These are phyloP conservation scores for Podila verticillata DNA, from an alignment of 192 early-diverging fungal species.

Conservation along the genomic window DNA sequence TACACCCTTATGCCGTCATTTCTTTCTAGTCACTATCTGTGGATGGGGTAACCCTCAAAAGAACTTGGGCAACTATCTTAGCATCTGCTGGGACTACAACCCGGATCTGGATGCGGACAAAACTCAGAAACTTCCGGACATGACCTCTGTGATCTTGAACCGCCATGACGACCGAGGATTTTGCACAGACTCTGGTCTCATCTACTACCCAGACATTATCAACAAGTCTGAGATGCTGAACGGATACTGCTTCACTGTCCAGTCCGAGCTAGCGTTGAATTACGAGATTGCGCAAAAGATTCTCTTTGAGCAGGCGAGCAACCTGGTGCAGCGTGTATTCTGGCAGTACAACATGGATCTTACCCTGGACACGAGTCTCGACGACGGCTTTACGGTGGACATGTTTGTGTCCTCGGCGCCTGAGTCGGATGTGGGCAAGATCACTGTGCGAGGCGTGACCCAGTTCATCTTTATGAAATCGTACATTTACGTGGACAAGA, in stretches of 20 bases:
- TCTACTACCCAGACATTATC: conserved; percentile 27
- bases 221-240: conserved; percentile 5
- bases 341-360: conserved; percentile 49
- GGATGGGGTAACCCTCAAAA: conserved; percentile 48
- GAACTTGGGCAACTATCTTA: conserved; percentile 49
- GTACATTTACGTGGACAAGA: conserved; percentile 55
- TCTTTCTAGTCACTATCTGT: conserved; percentile 36
- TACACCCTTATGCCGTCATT: background rate
- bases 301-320: conserved; percentile 42
- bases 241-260: conserved; percentile 43
- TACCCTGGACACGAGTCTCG: conserved; percentile 45
- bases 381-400: conserved; percentile 54
- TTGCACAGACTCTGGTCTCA: conserved; percentile 24
- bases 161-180: conserved; percentile 17
- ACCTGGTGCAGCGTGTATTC: conserved; percentile 26
- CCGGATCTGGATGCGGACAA: conserved; percentile 43
- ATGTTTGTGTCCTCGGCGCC: conserved; percentile 35
- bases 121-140: conserved; percentile 21
- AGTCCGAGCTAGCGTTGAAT: conserved; percentile 34
- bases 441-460: conserved; percentile 46
- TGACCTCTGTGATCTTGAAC: conserved; percentile 10
- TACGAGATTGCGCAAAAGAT: conserved; percentile 29
- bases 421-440: conserved; percentile 6
- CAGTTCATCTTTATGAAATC: conserved; percentile 55
- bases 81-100: conserved; percentile 49